phyloP scores from a whole-genome alignment of 2,329 filamentous ascomycete species.

The Fonsecaea multimorphosa region DNA sequence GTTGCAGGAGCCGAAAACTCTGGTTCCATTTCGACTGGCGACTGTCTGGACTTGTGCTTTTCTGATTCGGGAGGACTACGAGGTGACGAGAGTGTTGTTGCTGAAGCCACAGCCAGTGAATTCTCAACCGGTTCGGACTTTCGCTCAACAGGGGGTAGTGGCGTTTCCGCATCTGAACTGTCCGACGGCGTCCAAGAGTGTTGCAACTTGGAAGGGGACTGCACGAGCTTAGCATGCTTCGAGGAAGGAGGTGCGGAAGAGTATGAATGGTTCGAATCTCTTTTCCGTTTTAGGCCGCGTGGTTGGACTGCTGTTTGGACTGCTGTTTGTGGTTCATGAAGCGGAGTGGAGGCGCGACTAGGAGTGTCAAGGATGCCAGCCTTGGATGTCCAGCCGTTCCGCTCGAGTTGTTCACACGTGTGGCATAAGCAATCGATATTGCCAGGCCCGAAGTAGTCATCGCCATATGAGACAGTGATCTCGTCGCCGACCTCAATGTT shows the following conservation, averaged over 20 bases:
- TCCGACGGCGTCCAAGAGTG: conserved; percentile 39
- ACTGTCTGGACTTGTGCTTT: conserved; percentile 11
- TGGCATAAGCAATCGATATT: conserved; percentile 94
- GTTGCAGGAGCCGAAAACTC: neutral
- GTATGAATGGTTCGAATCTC: conserved; percentile 26
- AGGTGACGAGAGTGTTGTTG: conserved; percentile 35
- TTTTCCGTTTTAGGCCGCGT: conserved; percentile 35
- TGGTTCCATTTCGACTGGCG: neutral
- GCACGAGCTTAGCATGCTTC: conserved; percentile 28
- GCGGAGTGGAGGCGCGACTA: conserved; percentile 29
- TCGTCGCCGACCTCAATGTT: conserved; percentile 88
- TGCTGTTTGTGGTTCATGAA: conserved; percentile 12
- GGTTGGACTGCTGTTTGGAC: conserved; percentile 8
- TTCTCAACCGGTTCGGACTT: conserved; percentile 8
- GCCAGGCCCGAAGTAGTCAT: conserved; percentile 92
- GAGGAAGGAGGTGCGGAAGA: conserved; percentile 23
- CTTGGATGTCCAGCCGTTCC: conserved; percentile 79
- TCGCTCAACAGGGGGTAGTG: conserved; percentile 6
- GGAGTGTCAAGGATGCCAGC: conserved; percentile 23
- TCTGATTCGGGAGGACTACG: conserved; percentile 24
- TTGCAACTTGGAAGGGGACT: conserved; percentile 41
- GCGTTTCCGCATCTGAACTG: conserved; percentile 29
- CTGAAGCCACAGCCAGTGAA: neutral
- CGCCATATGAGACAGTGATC: conserved; percentile 94
- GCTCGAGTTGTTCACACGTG: conserved; percentile 76